phyloP scores from a whole-genome alignment of 78 protist genomes.

The Anaeramoeba flamelloides region DNA sequence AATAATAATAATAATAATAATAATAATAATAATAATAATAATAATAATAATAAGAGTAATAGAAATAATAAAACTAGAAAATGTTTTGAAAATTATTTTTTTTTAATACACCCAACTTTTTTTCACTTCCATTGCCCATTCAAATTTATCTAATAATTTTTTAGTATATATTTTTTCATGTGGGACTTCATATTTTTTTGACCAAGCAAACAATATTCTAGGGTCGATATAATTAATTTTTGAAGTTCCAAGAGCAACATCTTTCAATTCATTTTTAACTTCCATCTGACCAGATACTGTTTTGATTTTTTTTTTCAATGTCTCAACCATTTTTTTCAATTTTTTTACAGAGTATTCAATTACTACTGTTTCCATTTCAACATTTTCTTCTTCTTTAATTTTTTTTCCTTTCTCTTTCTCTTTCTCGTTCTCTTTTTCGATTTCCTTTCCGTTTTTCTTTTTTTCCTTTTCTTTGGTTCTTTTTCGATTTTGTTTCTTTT shows the following conservation, averaged over 20 bases:
- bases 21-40: too few species aligned
- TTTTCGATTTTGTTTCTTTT: slow-evolving; percentile 4
- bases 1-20: too few species aligned
- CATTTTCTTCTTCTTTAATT: too few species aligned
- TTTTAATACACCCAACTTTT: neutral
- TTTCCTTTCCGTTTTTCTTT: neutral
- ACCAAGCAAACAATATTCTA: slow-evolving; percentile 88
- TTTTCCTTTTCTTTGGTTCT: too few species aligned
- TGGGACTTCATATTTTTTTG: slow-evolving; percentile 45
- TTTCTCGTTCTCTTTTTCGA: neutral
- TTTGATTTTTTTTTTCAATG: neutral
- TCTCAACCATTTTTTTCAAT: neutral
- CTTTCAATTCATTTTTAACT: neutral
- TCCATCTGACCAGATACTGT: neutral
- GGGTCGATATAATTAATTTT: slow-evolving; percentile 95
- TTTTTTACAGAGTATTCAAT: neutral
- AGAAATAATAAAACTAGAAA: too few species aligned
- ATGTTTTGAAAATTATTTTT: too few species aligned
- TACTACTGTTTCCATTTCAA: neutral
- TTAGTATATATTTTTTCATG: neutral
- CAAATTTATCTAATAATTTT: neutral
- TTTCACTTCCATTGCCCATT: neutral
- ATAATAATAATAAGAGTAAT: too few species aligned
- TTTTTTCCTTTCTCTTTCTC: neutral
- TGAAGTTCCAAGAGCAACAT: slow-evolving; percentile 73